Conservation (phyloP, 495 filamentous ascomycete genomes). For the Penicillium pulvis region DNA sequence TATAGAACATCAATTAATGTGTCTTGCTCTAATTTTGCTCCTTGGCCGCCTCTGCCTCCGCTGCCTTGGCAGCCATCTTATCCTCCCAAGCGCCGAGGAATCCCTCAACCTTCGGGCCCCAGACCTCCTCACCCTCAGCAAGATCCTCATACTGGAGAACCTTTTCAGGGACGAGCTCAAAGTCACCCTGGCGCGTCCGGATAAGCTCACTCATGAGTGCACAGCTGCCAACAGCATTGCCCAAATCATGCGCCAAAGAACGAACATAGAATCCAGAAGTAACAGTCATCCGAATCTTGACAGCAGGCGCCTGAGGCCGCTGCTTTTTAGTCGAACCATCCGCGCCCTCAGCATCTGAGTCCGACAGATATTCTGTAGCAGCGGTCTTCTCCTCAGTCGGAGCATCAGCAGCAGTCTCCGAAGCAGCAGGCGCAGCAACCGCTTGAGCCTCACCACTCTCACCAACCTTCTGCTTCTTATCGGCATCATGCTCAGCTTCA, state of each 20-base stretch:
- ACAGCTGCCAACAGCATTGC: constrained; percentile 75
- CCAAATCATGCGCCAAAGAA: constrained; percentile 88
- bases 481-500: constrained; percentile 22
- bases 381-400: neutral
- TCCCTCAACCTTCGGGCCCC: constrained; percentile 72
- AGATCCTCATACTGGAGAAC: constrained; percentile 84
- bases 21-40: neutral
- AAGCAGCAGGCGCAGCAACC: constrained; percentile 20
- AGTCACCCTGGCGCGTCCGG: constrained; percentile 79
- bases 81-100: constrained; percentile 65
- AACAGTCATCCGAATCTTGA: constrained; percentile 85
- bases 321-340: constrained; percentile 20
- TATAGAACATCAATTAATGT: neutral
- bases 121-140: constrained; percentile 73
- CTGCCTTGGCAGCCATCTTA: constrained; percentile 21
- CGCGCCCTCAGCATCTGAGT: neutral
- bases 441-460: constrained; percentile 26
- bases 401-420: constrained; percentile 20
- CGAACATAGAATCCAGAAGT: constrained; percentile 97
- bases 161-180: constrained; percentile 62
- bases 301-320: constrained; percentile 61
- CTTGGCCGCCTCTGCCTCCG: neutral
- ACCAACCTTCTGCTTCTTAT: constrained; percentile 42
- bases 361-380: neutral
- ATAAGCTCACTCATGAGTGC: constrained; percentile 86